Evolutionary conservation across 768 basidiomycete species (phyloP).

Genomic region (Leccinellum albellum): DNA sequence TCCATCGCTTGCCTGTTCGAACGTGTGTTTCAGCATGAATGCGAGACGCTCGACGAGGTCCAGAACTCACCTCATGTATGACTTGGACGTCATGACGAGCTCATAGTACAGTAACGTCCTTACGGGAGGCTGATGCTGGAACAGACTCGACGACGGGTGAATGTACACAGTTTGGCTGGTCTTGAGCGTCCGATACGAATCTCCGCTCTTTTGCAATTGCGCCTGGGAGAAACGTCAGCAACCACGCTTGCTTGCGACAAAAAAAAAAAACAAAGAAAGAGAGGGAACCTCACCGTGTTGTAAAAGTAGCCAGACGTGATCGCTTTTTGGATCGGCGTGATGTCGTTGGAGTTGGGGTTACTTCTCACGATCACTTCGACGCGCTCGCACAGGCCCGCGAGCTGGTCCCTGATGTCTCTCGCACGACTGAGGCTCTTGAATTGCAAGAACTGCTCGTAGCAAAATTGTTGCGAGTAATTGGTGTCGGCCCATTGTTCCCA

Average conservation of each 20-base stretch:
- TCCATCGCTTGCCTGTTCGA: slow-evolving; percentile 86
- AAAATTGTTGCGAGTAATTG: slow-evolving; percentile 95
- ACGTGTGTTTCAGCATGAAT: not conserved
- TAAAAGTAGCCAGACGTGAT: slow-evolving; percentile 95
- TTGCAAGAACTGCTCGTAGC: slow-evolving; percentile 93
- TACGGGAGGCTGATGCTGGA: slow-evolving; percentile 93
- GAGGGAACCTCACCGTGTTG: slow-evolving; percentile 77
- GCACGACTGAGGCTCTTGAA: slow-evolving; percentile 93
- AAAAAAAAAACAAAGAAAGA: not conserved
- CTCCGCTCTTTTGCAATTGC: slow-evolving; percentile 90
- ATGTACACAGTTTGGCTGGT: slow-evolving; percentile 95
- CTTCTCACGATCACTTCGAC: slow-evolving; percentile 88
- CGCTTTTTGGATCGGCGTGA: slow-evolving; percentile 91
- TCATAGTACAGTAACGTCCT: slow-evolving; percentile 93
- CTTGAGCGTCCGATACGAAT: slow-evolving; percentile 95
- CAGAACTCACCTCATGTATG: slow-evolving; percentile 73
- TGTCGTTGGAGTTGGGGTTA: slow-evolving; percentile 91
- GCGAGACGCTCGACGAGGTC: too few species aligned
- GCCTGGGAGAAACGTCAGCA: slow-evolving; percentile 45
- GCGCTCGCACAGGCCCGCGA: slow-evolving; percentile 92
- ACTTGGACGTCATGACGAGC: slow-evolving; percentile 91
- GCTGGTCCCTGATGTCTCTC: slow-evolving; percentile 93
- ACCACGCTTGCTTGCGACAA: not conserved
- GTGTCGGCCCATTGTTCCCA: slow-evolving; percentile 99
- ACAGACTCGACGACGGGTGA: slow-evolving; percentile 92